Conservation (phyloP, 257 asterid genomes). For the Cinchona pubescens region DNA sequence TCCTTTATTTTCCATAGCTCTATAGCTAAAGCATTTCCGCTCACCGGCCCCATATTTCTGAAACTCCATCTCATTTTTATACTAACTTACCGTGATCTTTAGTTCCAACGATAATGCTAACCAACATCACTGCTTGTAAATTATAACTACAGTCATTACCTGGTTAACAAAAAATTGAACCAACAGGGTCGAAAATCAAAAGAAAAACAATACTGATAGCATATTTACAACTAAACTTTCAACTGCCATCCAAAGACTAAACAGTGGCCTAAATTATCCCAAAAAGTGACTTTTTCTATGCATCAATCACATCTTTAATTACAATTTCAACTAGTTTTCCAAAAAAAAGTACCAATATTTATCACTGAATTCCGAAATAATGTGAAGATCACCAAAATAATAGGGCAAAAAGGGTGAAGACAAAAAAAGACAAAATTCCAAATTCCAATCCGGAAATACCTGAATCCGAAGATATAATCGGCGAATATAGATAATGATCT, state of each 20-base stretch:
- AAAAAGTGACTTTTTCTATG: background rate
- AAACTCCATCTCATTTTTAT: background rate
- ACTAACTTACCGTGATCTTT: background rate
- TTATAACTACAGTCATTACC: background rate
- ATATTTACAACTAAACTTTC: too few species aligned
- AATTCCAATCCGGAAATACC: slow-evolving; percentile 35
- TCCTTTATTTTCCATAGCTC: background rate
- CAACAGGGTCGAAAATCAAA: background rate
- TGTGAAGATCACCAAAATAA: background rate
- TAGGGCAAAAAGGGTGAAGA: background rate
- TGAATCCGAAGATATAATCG: slow-evolving; percentile 85
- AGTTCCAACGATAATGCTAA: background rate
- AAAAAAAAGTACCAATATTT: background rate
- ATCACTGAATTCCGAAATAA: background rate
- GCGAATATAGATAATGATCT: slow-evolving; percentile 92
- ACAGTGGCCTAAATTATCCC: background rate
- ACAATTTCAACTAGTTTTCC: background rate
- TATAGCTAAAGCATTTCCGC: background rate
- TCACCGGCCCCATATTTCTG: background rate
- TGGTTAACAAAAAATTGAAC: background rate
- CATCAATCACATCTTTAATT: background rate
- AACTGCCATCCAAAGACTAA: too few species aligned
- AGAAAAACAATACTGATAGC: background rate
- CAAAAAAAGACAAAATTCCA: background rate
- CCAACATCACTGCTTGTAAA: background rate